Conservation (phyloP, 2,329 filamentous ascomycete species). For the Cytospora paraplurivora region DNA sequence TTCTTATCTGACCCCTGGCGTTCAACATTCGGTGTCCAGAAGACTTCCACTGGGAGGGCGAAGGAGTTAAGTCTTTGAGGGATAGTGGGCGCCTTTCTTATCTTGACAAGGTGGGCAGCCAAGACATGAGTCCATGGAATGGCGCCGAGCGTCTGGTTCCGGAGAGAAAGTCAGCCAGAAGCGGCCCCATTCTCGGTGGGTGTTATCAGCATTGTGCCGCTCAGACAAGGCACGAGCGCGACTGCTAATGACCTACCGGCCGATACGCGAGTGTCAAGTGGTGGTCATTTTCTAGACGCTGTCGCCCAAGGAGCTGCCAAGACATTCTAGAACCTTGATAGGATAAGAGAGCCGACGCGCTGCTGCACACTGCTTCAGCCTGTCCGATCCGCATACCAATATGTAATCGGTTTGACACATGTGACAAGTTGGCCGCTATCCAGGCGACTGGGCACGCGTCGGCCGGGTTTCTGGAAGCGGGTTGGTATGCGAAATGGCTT, state of each 20-base stretch:
- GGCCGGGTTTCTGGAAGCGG: conserved; percentile 5
- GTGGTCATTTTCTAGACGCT: background rate
- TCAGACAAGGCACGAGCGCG: background rate
- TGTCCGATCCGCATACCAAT: conserved; percentile 8
- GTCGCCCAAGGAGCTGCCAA: conserved; percentile 9
- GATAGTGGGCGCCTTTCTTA: conserved; percentile 15
- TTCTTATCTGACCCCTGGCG: conserved; percentile 15
- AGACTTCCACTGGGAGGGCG: conserved; percentile 4
- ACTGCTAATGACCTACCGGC: background rate
- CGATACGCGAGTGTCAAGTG: background rate
- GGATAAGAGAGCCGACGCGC: conserved; percentile 1
- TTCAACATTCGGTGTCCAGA: conserved; percentile 3
- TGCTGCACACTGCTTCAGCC: background rate
- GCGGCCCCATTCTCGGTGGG: background rate
- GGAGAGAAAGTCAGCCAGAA: background rate
- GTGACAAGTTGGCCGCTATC: background rate
- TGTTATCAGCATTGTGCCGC: background rate
- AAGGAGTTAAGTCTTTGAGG: conserved; percentile 10
- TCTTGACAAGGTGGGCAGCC: conserved; percentile 20
- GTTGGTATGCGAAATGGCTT: background rate
- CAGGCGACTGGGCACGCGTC: background rate
- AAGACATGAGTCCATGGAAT: conserved; percentile 8
- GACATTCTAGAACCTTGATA: conserved; percentile 17
- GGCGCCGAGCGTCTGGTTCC: conserved; percentile 5
- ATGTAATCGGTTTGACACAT: conserved; percentile 19